These are phyloP conservation scores for Gonium pectorale DNA, from an alignment of 139 green algal species.

Conservation along the genomic window DNA sequence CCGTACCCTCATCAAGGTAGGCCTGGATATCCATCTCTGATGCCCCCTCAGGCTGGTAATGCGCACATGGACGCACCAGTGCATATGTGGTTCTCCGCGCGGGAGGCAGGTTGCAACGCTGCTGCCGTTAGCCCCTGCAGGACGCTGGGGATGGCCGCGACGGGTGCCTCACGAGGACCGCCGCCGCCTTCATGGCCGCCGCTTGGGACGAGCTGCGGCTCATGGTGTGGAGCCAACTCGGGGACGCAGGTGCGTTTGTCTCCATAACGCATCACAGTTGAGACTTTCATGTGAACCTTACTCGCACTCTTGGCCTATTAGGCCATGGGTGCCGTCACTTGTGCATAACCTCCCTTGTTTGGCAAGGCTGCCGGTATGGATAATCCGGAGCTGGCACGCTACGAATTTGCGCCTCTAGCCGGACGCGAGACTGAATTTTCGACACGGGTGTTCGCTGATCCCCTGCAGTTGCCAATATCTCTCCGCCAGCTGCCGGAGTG, in stretches of 20 bases:
- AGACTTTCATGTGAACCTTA: neutral
- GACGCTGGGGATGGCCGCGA: neutral
- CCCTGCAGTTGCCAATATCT: too few relatives aligned
- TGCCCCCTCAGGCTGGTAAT: slow-evolving; percentile 17
- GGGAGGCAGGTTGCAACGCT: neutral
- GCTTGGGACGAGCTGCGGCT: slow-evolving; percentile 8
- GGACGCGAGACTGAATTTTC: too few relatives aligned
- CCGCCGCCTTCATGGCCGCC: neutral
- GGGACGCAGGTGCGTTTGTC: neutral
- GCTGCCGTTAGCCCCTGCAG: neutral
- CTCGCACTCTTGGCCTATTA: neutral
- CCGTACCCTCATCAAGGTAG: neutral
- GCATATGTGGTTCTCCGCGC: too few relatives aligned
- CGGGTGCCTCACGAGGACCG: neutral
- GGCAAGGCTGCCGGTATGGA: neutral
- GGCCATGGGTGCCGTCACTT: too few relatives aligned
- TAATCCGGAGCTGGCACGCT: neutral
- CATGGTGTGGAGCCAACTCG: neutral
- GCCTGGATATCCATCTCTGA: neutral
- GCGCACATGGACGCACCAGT: neutral
- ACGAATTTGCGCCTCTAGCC: too few relatives aligned
- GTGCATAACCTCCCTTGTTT: neutral
- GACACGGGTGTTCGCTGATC: too few relatives aligned
- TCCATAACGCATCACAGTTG: neutral
- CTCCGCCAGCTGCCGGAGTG: too few relatives aligned